Percentiles rank a stretch among this genome's conserved stretches.
These are phyloP conservation scores for Peniophora sp. DNA, from an alignment of 1,284 basidiomycete genomes.

Conservation along the genomic window DNA sequence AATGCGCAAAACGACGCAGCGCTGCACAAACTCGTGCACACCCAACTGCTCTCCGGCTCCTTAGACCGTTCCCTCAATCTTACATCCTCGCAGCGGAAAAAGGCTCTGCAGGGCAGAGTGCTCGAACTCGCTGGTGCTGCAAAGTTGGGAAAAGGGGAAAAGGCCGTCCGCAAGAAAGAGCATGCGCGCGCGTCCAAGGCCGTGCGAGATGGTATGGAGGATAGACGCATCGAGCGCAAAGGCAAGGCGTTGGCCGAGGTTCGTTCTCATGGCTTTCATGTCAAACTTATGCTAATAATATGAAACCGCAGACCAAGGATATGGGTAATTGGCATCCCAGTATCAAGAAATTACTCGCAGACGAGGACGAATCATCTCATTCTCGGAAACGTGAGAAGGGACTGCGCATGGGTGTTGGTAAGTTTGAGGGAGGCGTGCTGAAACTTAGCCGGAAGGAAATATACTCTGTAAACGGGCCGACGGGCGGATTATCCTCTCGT, in stretches of 20 bases:
- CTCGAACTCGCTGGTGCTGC: conserved; percentile 57
- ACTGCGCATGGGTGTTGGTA: conserved; percentile 70
- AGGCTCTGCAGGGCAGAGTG: conserved; percentile 66
- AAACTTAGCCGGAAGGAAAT: conserved; percentile 58
- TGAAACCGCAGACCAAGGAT: conserved; percentile 53
- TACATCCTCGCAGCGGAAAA: conserved; percentile 56
- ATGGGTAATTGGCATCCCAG: conserved; percentile 74
- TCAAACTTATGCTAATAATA: no score
- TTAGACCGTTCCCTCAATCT: conserved; percentile 51
- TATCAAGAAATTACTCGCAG: conserved; percentile 59
- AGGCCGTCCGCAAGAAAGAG: conserved; percentile 46
- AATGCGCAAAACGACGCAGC: conserved; percentile 69
- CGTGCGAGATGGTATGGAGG: conserved; percentile 58
- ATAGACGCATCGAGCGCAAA: conserved; percentile 51
- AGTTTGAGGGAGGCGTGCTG: conserved; percentile 58
- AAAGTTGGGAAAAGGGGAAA: conserved; percentile 68
- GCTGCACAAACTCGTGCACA: conserved; percentile 70
- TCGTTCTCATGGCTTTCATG: no score
- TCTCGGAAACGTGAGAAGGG: conserved; percentile 51
- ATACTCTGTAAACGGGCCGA: conserved; percentile 27
- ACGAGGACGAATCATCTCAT: conserved; percentile 23
- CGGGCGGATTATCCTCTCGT: neutral
- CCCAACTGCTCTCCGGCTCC: conserved; percentile 66
- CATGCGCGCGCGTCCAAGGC: conserved; percentile 59
- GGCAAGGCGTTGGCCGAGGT: conserved; percentile 61